Evolutionary conservation across 1,284 basidiomycete genomes (phyloP), one percentile per base, ranked within the genome.

Genomic region (Cystobasidium pallidum): DNA sequence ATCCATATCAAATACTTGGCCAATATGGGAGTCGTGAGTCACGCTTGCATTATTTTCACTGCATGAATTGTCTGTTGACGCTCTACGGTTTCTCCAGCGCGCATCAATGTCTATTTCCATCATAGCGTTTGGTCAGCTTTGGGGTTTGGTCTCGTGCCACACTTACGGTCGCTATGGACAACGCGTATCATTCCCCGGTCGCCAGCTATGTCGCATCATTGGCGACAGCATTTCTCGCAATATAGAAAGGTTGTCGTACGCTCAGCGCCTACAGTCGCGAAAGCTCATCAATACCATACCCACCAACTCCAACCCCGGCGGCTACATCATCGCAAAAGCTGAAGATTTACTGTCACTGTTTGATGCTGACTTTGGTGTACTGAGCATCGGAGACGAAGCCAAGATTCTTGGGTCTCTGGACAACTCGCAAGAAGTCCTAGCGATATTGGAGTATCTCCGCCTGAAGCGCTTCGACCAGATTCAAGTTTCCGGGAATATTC

Each of bases 21-120:
- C 62, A 81, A 81, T 75, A 81, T 81, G 80, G 79, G 80, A 32
- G 80, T 81, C 1, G 89, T 89, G 77, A 63, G 86, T 79, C 15
- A n/a, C n/a, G 59, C 67, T 59, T 75, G 72, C 26, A 10, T 13
- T 24, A 47, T 66, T 71, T 21, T 45, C 28, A 51, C 32, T 24
- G 28, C 32, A 11, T 52, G 32, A 34, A 36, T 59, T 19, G 52
- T 3, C 72, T 90, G 88, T 32, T 66, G 39, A 32, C 52, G 19
- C 11, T n/a, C 6, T 19, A 15, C 32, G 24, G 11, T 17, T 39
- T 19, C 17, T 36, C 32, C 8, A 73, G 72, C 85, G 89, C 45
- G 89, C 90, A 1, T 91, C 89, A 0, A 91, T 91, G 89, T 91
- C 89, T n/a, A 85, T 91, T 67, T 93, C 91, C 8, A 91, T 94